Percentiles rank a stretch among this genome's conserved stretches.
Conservation (phyloP, 306 rosid species). For the Canavalia gladiata region DNA sequence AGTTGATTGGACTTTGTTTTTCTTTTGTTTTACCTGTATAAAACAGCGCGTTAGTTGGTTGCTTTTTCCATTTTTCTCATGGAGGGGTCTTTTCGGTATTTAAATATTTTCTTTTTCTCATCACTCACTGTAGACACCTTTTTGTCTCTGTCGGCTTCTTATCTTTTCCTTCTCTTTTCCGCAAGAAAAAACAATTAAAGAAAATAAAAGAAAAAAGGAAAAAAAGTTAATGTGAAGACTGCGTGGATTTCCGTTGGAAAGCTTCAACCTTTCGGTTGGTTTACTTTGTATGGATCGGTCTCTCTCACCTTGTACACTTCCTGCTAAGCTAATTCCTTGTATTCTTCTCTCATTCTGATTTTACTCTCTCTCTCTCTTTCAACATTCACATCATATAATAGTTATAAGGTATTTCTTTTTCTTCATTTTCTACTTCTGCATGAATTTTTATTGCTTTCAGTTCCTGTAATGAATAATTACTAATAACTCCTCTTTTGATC, state of each 20-base stretch:
- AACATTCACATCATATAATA: slow-evolving; percentile 27
- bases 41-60: no score
- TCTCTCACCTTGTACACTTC: slow-evolving; percentile 6
- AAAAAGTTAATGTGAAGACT: slow-evolving; percentile 45
- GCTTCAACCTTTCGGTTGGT: slow-evolving; percentile 62
- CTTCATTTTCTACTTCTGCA: slow-evolving; percentile 36
- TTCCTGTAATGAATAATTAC: slow-evolving; percentile 17
- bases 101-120: slow-evolving; percentile 37
- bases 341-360: slow-evolving; percentile 45
- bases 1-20: no score
- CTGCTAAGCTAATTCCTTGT: not conserved
- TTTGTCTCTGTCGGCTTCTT: slow-evolving; percentile 59
- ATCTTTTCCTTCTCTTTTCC: slow-evolving; percentile 35
- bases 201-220: not conserved
- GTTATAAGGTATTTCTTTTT: slow-evolving; percentile 49
- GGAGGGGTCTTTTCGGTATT: slow-evolving; percentile 50
- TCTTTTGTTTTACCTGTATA: no score
- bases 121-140: slow-evolving; percentile 57
- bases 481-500: slow-evolving; percentile 15
- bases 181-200: not conserved
- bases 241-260: slow-evolving; percentile 69
- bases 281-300: slow-evolving; percentile 40
- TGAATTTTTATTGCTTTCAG: slow-evolving; percentile 33
- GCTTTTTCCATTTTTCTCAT: no score
- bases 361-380: slow-evolving; percentile 39